These are phyloP conservation scores for Torulaspora globosa DNA, from an alignment of 1,139 yeast species.

Conservation along the genomic window DNA sequence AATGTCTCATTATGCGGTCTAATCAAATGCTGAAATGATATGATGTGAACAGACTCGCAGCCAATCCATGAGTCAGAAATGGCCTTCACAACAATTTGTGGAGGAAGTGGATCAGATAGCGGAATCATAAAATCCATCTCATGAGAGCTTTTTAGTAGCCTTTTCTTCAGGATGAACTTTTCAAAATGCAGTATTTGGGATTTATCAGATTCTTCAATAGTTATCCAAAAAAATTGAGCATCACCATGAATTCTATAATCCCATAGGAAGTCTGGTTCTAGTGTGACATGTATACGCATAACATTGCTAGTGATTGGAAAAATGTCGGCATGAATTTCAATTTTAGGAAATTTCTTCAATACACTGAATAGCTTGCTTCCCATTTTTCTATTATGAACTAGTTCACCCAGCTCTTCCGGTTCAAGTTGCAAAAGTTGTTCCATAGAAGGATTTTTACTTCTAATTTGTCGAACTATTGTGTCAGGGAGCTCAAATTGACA, in stretches of 20 bases:
- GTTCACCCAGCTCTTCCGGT: slow-evolving; percentile 75
- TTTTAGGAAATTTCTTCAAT: slow-evolving; percentile 68
- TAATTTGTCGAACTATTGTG: slow-evolving; percentile 57
- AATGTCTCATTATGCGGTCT: slow-evolving; percentile 85
- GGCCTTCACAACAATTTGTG: slow-evolving; percentile 75
- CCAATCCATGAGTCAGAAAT: slow-evolving; percentile 90
- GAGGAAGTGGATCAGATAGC: slow-evolving; percentile 78
- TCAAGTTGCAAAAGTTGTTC: slow-evolving; percentile 71
- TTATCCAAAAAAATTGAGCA: slow-evolving; percentile 85
- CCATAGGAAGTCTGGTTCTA: slow-evolving; percentile 82
- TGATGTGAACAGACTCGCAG: slow-evolving; percentile 68
- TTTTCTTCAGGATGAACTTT: slow-evolving; percentile 62
- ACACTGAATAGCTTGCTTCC: slow-evolving; percentile 61
- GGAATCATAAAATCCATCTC: slow-evolving; percentile 93
- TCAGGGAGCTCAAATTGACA: slow-evolving; percentile 79
- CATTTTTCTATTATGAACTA: slow-evolving; percentile 75
- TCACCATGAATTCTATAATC: slow-evolving; percentile 76
- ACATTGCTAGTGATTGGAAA: slow-evolving; percentile 88
- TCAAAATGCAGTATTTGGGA: slow-evolving; percentile 77
- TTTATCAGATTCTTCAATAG: slow-evolving; percentile 81
- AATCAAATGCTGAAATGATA: slow-evolving; percentile 86
- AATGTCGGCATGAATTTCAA: slow-evolving; percentile 73
- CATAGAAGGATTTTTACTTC: slow-evolving; percentile 62
- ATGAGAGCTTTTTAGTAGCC: slow-evolving; percentile 54
- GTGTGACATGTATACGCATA: slow-evolving; percentile 66